Evolutionary conservation across 164 flowering plant species (phyloP).

Genomic region (Sextonia rubra): DNA sequence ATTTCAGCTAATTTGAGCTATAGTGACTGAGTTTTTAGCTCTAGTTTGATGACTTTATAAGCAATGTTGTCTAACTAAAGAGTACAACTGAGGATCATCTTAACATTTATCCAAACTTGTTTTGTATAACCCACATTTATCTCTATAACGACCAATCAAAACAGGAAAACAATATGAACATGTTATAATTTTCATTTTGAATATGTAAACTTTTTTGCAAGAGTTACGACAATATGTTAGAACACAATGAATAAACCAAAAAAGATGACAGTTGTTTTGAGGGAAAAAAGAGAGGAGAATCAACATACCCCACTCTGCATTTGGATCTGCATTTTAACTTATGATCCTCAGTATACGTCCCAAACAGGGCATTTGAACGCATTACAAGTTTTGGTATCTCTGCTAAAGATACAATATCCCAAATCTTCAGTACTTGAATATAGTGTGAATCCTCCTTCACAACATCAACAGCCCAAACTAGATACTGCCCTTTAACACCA

Average conservation of each 20-base stretch:
- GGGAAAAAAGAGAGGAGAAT: background rate
- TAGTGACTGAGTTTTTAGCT: background rate
- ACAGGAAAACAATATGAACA: background rate
- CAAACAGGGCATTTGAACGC: background rate
- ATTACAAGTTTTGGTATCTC: slow-evolving; percentile 46
- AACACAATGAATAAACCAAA: background rate
- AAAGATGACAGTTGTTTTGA: background rate
- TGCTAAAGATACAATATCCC: slow-evolving; percentile 61
- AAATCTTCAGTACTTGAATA: slow-evolving; percentile 40
- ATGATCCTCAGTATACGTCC: slow-evolving; percentile 20
- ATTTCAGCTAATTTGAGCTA: background rate
- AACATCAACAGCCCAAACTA: slow-evolving; percentile 39
- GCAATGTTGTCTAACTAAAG: background rate
- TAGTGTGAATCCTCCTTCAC: slow-evolving; percentile 1
- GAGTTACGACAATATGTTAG: background rate
- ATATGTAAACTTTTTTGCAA: background rate
- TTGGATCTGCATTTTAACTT: slow-evolving; percentile 46
- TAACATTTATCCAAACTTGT: background rate
- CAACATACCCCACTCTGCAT: slow-evolving; percentile 47
- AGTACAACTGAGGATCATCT: background rate
- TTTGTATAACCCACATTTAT: background rate
- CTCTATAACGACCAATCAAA: background rate
- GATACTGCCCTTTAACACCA: slow-evolving; percentile 18
- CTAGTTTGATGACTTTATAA: background rate
- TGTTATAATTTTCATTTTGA: background rate